These are phyloP conservation scores for Rhizopogon vinicolor DNA, from an alignment of 768 basidiomycete genomes.

Conservation along the genomic window DNA sequence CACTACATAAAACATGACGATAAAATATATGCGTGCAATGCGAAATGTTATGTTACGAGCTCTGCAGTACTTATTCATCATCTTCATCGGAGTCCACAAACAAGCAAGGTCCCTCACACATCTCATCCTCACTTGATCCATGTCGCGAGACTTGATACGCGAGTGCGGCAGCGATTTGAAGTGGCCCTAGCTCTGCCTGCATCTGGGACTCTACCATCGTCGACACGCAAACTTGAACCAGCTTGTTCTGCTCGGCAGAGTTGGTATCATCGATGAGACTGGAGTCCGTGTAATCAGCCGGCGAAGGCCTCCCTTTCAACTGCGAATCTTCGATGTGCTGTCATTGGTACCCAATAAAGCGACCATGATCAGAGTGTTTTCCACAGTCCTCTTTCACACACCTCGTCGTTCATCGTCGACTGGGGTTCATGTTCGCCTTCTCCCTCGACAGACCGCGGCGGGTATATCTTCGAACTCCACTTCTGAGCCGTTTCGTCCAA, in stretches of 20 bases:
- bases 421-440: neutral
- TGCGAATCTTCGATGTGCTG: neutral
- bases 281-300: neutral
- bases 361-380: neutral
- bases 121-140: constrained; percentile 3
- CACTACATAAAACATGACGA: too few relatives aligned
- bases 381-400: neutral
- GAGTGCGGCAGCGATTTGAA: neutral
- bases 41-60: neutral
- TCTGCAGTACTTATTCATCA: constrained; percentile 9
- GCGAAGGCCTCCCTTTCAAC: neutral
- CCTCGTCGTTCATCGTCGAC: neutral
- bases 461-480: too few relatives aligned
- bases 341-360: neutral
- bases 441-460: too few relatives aligned
- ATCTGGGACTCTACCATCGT: neutral
- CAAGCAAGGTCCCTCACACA: constrained; percentile 22
- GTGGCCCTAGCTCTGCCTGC: neutral
- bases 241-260: neutral
- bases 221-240: neutral
- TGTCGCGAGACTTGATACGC: neutral
- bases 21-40: too few relatives aligned
- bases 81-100: constrained; percentile 28
- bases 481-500: neutral
- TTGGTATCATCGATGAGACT: neutral